phyloP scores from a whole-genome alignment of 2,329 filamentous ascomycete species.

The Clonostachys rhizophaga region DNA sequence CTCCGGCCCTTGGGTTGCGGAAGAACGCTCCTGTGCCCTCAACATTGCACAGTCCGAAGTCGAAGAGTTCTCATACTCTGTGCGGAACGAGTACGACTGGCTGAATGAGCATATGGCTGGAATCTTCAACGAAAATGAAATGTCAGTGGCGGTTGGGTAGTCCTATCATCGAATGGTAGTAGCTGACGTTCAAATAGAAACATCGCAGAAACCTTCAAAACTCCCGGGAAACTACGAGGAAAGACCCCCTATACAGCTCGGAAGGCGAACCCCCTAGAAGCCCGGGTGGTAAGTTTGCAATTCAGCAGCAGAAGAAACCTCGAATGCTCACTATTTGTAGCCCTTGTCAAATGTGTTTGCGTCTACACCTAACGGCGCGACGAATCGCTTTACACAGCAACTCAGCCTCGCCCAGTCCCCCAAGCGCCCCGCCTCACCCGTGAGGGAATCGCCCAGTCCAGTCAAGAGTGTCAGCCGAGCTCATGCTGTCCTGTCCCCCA shows the following conservation, averaged over 20 bases:
- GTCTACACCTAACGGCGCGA: conserved; percentile 46
- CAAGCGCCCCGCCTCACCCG: conserved; percentile 53
- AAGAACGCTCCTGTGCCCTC: conserved; percentile 75
- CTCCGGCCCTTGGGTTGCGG: conserved; percentile 77
- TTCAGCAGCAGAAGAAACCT: background rate
- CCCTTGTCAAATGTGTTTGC: conserved; percentile 57
- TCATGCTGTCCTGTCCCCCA: conserved; percentile 23
- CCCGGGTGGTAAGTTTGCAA: conserved; percentile 54
- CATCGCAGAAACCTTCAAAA: conserved; percentile 94
- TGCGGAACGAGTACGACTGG: conserved; percentile 94
- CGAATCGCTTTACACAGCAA: conserved; percentile 48
- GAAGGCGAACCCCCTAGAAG: conserved; percentile 52
- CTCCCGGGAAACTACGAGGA: conserved; percentile 75
- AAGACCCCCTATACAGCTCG: conserved; percentile 72
- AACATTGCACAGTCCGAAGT: conserved; percentile 76
- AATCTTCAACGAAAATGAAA: conserved; percentile 80
- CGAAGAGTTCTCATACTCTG: conserved; percentile 90
- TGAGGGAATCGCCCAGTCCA: conserved; percentile 23
- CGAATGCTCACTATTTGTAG: conserved; percentile 29
- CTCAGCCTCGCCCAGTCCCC: conserved; percentile 46
- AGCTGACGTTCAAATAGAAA: conserved; percentile 54
- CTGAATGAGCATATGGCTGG: conserved; percentile 97
- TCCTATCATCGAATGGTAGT: background rate
- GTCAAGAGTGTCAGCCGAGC: conserved; percentile 23
- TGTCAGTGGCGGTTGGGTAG: conserved; percentile 47